Conservation (phyloP, 371 early-diverging fungal species). For the Mucor irregularis region DNA sequence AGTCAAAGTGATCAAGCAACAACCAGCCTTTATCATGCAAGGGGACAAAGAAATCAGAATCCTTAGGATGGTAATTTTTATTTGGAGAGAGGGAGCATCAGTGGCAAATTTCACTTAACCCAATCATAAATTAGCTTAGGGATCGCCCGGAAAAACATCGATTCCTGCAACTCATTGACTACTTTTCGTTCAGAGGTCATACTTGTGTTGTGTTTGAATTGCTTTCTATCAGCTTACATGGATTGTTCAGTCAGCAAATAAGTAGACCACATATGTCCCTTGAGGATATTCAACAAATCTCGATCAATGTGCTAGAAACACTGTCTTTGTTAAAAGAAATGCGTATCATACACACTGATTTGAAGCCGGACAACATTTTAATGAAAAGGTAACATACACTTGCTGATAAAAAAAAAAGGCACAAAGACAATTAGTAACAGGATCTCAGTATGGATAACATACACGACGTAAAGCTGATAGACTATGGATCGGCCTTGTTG, state of each 20-base stretch:
- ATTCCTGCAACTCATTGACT: constrained; percentile 79
- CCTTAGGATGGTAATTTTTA: constrained; percentile 62
- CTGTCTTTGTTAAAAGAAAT: constrained; percentile 78
- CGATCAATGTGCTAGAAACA: constrained; percentile 87
- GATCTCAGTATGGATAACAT: constrained; percentile 64
- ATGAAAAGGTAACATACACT: constrained; percentile 76
- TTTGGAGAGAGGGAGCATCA: not conserved
- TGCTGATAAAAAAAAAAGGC: not conserved
- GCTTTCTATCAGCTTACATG: constrained; percentile 92
- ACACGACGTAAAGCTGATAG: constrained; percentile 94
- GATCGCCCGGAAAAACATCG: constrained; percentile 74
- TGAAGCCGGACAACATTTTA: constrained; percentile 98
- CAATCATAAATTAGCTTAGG: constrained; percentile 21
- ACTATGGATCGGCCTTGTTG: constrained; percentile 96
- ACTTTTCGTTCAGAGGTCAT: constrained; percentile 88
- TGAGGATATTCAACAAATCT: constrained; percentile 80
- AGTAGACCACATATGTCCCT: constrained; percentile 80
- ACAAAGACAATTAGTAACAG: no score
- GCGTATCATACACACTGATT: constrained; percentile 95
- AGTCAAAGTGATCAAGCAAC: constrained; percentile 96
- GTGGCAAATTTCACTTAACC: not conserved
- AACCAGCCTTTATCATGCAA: constrained; percentile 89
- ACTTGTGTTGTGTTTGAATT: constrained; percentile 95
- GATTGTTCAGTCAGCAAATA: constrained; percentile 89
- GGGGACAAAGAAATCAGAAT: constrained; percentile 92